Evolutionary conservation across 495 filamentous ascomycete species (phyloP).

Genomic region (Chaetomium fimeti): DNA sequence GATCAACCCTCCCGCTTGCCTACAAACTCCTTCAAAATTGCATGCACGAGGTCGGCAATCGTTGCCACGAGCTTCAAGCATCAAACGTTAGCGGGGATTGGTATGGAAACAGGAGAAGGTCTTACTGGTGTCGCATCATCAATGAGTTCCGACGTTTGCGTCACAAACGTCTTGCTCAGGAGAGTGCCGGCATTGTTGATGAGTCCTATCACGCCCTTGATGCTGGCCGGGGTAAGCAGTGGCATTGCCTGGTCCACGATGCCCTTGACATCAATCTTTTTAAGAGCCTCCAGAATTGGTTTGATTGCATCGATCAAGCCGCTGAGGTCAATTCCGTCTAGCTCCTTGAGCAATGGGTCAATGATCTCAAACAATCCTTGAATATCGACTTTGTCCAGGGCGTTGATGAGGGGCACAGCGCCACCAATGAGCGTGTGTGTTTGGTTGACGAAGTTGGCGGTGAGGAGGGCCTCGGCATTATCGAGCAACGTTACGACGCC

Average conservation of each 20-base stretch:
- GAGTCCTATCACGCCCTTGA: slow-evolving; percentile 44
- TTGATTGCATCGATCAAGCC: slow-evolving; percentile 42
- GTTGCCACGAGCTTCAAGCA: slow-evolving; percentile 37
- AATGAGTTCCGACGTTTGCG: slow-evolving; percentile 51
- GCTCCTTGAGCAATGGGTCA: slow-evolving; percentile 35
- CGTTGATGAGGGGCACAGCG: slow-evolving; percentile 37
- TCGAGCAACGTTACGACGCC: slow-evolving; percentile 47
- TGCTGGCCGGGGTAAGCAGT: slow-evolving; percentile 43
- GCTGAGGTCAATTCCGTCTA: slow-evolving; percentile 33
- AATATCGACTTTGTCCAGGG: slow-evolving; percentile 41
- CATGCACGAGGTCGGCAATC: slow-evolving; percentile 38
- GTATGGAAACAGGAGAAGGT: background rate
- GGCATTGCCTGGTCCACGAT: slow-evolving; percentile 41
- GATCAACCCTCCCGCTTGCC: slow-evolving; percentile 23
- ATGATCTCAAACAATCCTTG: slow-evolving; percentile 34
- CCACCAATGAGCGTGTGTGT: slow-evolving; percentile 41
- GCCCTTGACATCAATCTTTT: slow-evolving; percentile 39
- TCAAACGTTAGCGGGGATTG: slow-evolving; percentile 18
- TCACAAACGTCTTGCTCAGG: slow-evolving; percentile 41
- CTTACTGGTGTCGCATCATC: slow-evolving; percentile 53
- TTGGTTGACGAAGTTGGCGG: slow-evolving; percentile 47
- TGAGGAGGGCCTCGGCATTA: slow-evolving; percentile 44
- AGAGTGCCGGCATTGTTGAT: slow-evolving; percentile 44
- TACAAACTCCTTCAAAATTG: slow-evolving; percentile 37
- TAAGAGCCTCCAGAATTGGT: slow-evolving; percentile 36